Evolutionary conservation across 208 protist species (phyloP).

Genomic region (Acanthamoeba rhysodes): DNA sequence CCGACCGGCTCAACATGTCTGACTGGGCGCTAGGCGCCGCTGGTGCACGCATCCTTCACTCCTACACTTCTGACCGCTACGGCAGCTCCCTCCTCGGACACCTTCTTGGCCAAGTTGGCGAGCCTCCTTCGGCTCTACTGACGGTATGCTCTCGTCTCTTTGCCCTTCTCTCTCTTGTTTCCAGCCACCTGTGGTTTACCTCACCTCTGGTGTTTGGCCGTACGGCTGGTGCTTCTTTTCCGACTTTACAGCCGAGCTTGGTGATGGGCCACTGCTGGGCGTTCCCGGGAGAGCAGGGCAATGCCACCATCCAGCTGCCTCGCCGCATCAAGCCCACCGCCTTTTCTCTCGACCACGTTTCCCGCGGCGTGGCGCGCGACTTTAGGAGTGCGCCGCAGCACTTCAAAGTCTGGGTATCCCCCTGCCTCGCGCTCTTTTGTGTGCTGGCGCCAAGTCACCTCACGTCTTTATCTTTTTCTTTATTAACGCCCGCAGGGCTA

Average conservation of each 20-base stretch:
- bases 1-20: slow-evolving; percentile 68
- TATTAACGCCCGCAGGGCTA: slow-evolving; percentile 13
- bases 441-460: background rate
- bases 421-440: background rate
- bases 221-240: background rate
- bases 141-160: background rate
- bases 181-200: too few relatives aligned
- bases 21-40: slow-evolving; percentile 58
- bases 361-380: slow-evolving; percentile 63
- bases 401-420: slow-evolving; percentile 66
- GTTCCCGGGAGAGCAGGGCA: slow-evolving; percentile 38
- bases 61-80: slow-evolving; percentile 58
- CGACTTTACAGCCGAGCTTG: slow-evolving; percentile 46
- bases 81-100: background rate
- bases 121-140: slow-evolving; percentile 44
- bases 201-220: background rate
- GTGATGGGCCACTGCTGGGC: slow-evolving; percentile 70
- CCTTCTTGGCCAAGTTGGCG: background rate
- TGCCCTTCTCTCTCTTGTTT: background rate
- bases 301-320: slow-evolving; percentile 64
- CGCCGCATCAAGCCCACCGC: slow-evolving; percentile 1
- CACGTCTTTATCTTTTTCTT: background rate
- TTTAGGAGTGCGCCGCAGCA: slow-evolving; percentile 65
- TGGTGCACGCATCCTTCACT: slow-evolving; percentile 54
- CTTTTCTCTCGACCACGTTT: slow-evolving; percentile 64